Percentiles rank a stretch among this genome's conserved stretches.
Conservation (phyloP, 1,284 basidiomycete genomes). For the Stygiomarasmius scandens region DNA sequence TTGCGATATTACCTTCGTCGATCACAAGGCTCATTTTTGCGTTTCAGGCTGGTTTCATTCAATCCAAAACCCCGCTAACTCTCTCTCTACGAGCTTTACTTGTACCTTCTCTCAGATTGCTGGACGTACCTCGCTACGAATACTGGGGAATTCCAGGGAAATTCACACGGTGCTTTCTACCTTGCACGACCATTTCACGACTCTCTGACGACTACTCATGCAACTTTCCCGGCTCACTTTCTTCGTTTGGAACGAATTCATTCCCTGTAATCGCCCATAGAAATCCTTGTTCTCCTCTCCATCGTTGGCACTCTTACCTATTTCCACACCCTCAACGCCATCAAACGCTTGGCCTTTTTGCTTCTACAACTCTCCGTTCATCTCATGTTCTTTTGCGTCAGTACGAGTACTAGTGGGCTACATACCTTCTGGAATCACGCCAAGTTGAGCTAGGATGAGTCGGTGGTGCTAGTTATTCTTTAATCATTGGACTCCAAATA, state of each 20-base stretch:
- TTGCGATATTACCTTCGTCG: too few species aligned
- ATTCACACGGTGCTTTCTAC: too few species aligned
- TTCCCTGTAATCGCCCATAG: slow-evolving; percentile 62
- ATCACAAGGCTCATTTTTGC: too few species aligned
- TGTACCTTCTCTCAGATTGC: too few species aligned
- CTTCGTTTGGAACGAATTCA: not conserved
- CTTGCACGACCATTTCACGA: too few species aligned
- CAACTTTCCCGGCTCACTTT: too few species aligned
- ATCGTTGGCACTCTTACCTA: slow-evolving; percentile 89
- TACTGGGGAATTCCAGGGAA: too few species aligned
- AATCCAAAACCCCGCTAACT: too few species aligned
- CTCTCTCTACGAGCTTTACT: too few species aligned
- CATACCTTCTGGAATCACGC: slow-evolving; percentile 52
- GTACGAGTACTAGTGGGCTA: slow-evolving; percentile 60
- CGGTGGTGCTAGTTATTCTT: slow-evolving; percentile 52
- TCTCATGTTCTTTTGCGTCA: slow-evolving; percentile 55
- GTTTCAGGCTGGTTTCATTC: too few species aligned
- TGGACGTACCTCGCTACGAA: too few species aligned
- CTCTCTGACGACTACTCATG: too few species aligned
- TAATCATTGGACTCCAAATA: slow-evolving; percentile 55
- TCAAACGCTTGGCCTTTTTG: slow-evolving; percentile 76
- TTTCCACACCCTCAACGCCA: slow-evolving; percentile 86
- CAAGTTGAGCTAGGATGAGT: slow-evolving; percentile 31
- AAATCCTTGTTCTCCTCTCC: slow-evolving; percentile 87
- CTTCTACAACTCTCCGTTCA: slow-evolving; percentile 49